Conservation (phyloP, 148 eudicot genomes). For the Chenopodium suecicum region DNA sequence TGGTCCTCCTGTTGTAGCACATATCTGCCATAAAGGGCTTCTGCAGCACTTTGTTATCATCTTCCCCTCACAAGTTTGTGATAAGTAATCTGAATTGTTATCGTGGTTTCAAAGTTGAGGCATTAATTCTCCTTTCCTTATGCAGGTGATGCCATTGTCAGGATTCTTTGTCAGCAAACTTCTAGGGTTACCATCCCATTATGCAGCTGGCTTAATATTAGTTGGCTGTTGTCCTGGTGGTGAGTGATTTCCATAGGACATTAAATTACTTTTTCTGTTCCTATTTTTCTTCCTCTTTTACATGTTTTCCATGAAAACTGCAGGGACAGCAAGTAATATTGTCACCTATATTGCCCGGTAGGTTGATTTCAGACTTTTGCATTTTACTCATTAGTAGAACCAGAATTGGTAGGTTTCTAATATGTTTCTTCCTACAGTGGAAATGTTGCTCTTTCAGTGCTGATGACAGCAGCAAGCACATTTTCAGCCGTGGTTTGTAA, state of each 20-base stretch:
- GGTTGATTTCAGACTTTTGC: conserved; percentile 12
- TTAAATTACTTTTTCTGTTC: background rate
- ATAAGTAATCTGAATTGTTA: background rate
- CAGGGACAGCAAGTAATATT: conserved; percentile 91
- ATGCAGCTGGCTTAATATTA: conserved; percentile 82
- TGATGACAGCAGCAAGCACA: conserved; percentile 92
- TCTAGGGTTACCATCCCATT: conserved; percentile 64
- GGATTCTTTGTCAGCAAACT: conserved; percentile 73
- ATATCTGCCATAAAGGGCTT: background rate
- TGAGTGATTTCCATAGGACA: conserved; percentile 28
- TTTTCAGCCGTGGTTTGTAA: conserved; percentile 77
- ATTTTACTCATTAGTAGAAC: background rate
- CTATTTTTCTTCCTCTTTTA: conserved; percentile 10
- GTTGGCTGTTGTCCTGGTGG: conserved; percentile 95
- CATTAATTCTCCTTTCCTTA: background rate
- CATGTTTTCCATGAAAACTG: conserved; percentile 18
- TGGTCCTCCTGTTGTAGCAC: background rate
- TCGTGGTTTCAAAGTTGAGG: background rate
- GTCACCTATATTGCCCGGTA: conserved; percentile 89
- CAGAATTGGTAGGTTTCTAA: conserved; percentile 4
- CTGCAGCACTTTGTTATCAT: background rate
- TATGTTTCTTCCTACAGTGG: conserved; percentile 48
- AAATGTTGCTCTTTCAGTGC: conserved; percentile 83
- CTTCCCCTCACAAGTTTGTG: background rate
- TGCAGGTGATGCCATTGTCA: conserved; percentile 85